phyloP scores from a whole-genome alignment of 2,329 filamentous ascomycete genomes.

The Pseudogymnoascus sp. region DNA sequence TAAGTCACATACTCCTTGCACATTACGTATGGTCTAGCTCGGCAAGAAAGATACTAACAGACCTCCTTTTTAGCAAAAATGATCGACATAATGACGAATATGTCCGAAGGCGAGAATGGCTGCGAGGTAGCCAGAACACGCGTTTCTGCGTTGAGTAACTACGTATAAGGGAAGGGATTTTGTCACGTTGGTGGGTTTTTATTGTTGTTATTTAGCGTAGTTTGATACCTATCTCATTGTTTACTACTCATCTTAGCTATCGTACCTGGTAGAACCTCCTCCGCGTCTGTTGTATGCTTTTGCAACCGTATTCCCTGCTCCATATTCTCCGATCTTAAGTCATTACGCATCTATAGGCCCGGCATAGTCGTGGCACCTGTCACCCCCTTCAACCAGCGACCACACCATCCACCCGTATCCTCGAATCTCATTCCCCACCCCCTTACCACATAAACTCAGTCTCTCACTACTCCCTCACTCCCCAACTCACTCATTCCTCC shows the following conservation, averaged over 20 bases:
- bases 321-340: background rate
- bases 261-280: background rate
- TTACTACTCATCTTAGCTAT: background rate
- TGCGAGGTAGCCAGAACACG: slow-evolving; percentile 51
- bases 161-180: slow-evolving; percentile 13
- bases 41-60: background rate
- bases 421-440: background rate
- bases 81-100: slow-evolving; percentile 54
- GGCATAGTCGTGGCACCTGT: background rate
- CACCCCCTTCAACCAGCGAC: background rate
- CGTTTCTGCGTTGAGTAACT: slow-evolving; percentile 49
- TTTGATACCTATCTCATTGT: slow-evolving; percentile 9
- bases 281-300: background rate
- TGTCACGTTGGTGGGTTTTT: background rate
- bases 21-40: background rate
- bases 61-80: slow-evolving; percentile 40
- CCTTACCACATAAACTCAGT: background rate
- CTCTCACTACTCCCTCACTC: too few species aligned
- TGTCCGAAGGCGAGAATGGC: slow-evolving; percentile 46
- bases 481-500: background rate
- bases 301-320: background rate
- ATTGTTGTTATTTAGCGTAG: slow-evolving; percentile 12
- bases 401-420: background rate
- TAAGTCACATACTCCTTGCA: slow-evolving; percentile 31
- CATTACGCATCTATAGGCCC: background rate